These are phyloP conservation scores for Beta macrorhiza DNA, from an alignment of 179 eudicot genomes.

Conservation along the genomic window DNA sequence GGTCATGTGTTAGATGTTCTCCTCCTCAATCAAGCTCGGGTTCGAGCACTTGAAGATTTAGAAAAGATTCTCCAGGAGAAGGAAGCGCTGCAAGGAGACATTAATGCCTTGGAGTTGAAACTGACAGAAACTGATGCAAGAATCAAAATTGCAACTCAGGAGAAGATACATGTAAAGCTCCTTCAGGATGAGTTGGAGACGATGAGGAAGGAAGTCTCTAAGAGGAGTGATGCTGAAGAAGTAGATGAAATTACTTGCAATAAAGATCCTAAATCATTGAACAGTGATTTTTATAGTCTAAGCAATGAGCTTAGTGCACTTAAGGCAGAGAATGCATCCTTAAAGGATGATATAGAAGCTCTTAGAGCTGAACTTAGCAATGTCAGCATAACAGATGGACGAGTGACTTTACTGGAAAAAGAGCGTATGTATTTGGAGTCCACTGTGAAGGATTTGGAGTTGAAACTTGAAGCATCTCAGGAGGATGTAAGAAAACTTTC, in stretches of 20 bases:
- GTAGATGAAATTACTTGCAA: slow-evolving; percentile 20
- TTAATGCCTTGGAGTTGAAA: slow-evolving; percentile 67
- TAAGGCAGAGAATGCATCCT: slow-evolving; percentile 62
- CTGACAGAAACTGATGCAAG: slow-evolving; percentile 83
- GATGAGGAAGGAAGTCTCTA: slow-evolving; percentile 54
- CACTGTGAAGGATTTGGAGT: slow-evolving; percentile 66
- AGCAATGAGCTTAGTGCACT: slow-evolving; percentile 64
- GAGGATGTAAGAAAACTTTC: slow-evolving; percentile 62
- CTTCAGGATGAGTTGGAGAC: slow-evolving; percentile 71
- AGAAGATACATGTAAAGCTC: slow-evolving; percentile 69
- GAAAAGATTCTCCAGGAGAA: slow-evolving; percentile 70
- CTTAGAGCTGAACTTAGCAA: slow-evolving; percentile 59
- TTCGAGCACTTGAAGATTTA: slow-evolving; percentile 74
- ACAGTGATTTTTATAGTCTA: slow-evolving; percentile 30
- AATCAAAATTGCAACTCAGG: slow-evolving; percentile 68
- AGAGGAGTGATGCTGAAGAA: slow-evolving; percentile 35
- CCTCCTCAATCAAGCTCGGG: slow-evolving; percentile 89
- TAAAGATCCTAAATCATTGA: slow-evolving; percentile 33
- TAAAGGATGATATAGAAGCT: slow-evolving; percentile 54
- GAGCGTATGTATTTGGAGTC: slow-evolving; percentile 57
- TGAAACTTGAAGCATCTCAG: slow-evolving; percentile 59
- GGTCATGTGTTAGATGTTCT: slow-evolving; percentile 57
- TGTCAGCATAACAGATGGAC: slow-evolving; percentile 62
- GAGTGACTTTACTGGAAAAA: slow-evolving; percentile 53
- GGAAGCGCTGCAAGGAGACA: slow-evolving; percentile 72